These are phyloP conservation scores for Entonaema liquescens DNA, from an alignment of 495 filamentous ascomycete species.

Conservation along the genomic window DNA sequence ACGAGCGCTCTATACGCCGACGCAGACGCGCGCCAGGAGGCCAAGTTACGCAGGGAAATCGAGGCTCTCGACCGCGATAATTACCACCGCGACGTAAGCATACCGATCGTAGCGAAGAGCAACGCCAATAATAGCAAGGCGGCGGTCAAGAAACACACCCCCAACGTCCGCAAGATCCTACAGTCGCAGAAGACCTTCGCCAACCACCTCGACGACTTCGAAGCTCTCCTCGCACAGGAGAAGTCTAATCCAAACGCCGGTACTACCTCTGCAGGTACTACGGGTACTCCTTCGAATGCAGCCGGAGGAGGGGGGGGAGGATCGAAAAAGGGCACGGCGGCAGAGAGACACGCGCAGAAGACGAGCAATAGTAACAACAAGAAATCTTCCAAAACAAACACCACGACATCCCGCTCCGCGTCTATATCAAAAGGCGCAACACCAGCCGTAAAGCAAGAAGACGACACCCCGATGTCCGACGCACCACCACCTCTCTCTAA, in stretches of 20 bases:
- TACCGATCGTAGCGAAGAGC: conserved; percentile 64
- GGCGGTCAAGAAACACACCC: conserved; percentile 66
- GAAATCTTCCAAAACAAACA: conserved; percentile 21
- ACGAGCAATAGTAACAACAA: conserved; percentile 35
- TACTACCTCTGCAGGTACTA: conserved; percentile 8
- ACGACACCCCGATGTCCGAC: conserved; percentile 51
- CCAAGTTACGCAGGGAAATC: conserved; percentile 77
- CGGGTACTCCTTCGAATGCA: neutral
- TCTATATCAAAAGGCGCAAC: conserved; percentile 42
- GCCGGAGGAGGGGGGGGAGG: too few relatives aligned
- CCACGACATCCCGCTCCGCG: conserved; percentile 37
- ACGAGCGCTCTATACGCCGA: conserved; percentile 63
- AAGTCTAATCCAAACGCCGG: conserved; percentile 49
- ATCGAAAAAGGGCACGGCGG: conserved; percentile 32
- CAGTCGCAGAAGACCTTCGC: conserved; percentile 89
- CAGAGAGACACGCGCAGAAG: conserved; percentile 6
- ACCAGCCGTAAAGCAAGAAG: conserved; percentile 39
- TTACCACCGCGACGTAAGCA: conserved; percentile 69
- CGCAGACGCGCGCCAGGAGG: conserved; percentile 72
- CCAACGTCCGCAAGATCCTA: conserved; percentile 89
- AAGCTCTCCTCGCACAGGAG: conserved; percentile 68
- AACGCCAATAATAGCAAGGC: conserved; percentile 15
- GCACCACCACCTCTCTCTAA: conserved; percentile 37
- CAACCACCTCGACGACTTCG: conserved; percentile 90
- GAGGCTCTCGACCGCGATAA: conserved; percentile 84